Percentiles rank a stretch among this genome's conserved stretches.
phyloP scores from a whole-genome alignment of 2,329 filamentous ascomycete genomes.

The Talaromyces islandicus region DNA sequence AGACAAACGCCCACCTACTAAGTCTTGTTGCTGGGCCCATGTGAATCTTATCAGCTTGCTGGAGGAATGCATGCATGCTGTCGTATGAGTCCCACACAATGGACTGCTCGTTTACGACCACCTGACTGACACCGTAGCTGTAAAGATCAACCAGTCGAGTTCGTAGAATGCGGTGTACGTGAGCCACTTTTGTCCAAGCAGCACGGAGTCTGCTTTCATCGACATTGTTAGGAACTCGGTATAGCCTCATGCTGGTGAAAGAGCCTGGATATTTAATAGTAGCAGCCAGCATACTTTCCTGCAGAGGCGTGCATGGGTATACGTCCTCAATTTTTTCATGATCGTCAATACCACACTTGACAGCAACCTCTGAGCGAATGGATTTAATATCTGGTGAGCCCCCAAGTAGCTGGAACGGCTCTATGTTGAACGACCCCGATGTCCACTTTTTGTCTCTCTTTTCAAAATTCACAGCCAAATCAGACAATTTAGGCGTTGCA shows the following conservation, averaged over 20 bases:
- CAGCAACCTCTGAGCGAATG: neutral
- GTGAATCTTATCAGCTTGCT: neutral
- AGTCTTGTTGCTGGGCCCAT: neutral
- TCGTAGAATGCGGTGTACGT: neutral
- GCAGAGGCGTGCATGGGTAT: conserved; percentile 35
- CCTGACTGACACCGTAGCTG: neutral
- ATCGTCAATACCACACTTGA: neutral
- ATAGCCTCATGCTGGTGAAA: conserved; percentile 35
- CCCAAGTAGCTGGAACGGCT: neutral
- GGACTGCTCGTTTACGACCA: neutral
- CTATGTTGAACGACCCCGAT: neutral
- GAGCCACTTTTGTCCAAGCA: conserved; percentile 26
- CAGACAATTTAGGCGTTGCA: conserved; percentile 21
- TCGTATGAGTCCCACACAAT: neutral
- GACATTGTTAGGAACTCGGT: conserved; percentile 29
- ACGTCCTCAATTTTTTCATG: conserved; percentile 23
- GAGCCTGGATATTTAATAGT: conserved; percentile 39
- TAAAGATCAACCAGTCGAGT: neutral
- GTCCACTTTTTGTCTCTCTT: neutral
- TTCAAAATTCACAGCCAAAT: neutral
- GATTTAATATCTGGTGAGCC: neutral
- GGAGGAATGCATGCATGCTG: neutral
- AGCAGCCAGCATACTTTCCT: conserved; percentile 25
- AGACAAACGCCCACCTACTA: neutral
- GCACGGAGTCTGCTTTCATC: conserved; percentile 3